A percentile compares a stretch with the other conserved stretches of the same genome.
Evolutionary conservation across 129 eudicot genomes (phyloP).

Genomic region (Pulicaria dysenterica): DNA sequence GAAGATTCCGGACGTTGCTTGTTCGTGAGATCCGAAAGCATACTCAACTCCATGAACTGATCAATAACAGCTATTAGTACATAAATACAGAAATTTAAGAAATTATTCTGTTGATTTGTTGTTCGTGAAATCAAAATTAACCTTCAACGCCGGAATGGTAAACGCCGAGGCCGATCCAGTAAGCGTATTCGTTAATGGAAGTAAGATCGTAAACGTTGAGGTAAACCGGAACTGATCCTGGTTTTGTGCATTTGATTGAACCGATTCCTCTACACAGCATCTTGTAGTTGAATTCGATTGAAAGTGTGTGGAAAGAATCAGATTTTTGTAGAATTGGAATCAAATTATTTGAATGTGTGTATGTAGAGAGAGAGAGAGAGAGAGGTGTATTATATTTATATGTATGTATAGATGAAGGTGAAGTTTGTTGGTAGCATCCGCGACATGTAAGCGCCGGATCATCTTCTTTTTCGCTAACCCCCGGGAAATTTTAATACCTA

Average conservation of each 20-base stretch:
- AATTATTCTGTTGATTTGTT: not conserved
- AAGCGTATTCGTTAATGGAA: slow-evolving; percentile 79
- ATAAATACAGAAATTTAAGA: not conserved
- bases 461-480: slow-evolving; percentile 30
- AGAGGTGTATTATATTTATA: too few relatives aligned
- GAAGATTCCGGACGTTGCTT: slow-evolving; percentile 76
- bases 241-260: slow-evolving; percentile 42
- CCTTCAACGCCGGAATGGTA: slow-evolving; percentile 95
- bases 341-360: slow-evolving; percentile 21
- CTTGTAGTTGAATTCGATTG: slow-evolving; percentile 26
- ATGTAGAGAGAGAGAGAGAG: slow-evolving; percentile 18
- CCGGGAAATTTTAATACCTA: not conserved
- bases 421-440: slow-evolving; percentile 34
- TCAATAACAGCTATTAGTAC: not conserved
- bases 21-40: slow-evolving; percentile 89
- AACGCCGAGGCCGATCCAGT: slow-evolving; percentile 90
- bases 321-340: slow-evolving; percentile 3
- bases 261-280: slow-evolving; percentile 37
- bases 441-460: slow-evolving; percentile 43
- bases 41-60: slow-evolving; percentile 87
- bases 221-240: slow-evolving; percentile 68
- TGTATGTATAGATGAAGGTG: slow-evolving; percentile 28
- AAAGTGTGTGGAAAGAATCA: slow-evolving; percentile 9
- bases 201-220: slow-evolving; percentile 87
- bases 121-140: slow-evolving; percentile 20